Base-by-base conservation (phyloP, 345 rosid species). In the Lagerstroemia speciosa region DNA sequence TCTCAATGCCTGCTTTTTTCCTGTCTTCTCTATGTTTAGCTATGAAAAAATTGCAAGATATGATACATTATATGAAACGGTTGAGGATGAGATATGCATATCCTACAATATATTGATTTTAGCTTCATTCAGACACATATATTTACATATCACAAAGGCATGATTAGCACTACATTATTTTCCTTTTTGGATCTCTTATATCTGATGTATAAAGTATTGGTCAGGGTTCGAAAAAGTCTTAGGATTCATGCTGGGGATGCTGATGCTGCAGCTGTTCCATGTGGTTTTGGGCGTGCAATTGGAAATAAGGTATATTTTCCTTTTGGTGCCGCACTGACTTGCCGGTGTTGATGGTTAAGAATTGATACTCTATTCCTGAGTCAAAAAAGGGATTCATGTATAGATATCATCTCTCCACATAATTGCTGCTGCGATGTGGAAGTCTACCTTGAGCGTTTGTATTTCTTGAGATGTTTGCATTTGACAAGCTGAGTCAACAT, bases 281-380 rank as follows among this genome's bases (percentile, higher is more conserved):
- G 98, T 76, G 99, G 99, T 71, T 91, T 94, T 71, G 99, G 97
- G 72, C 96, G 97, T 70, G 93, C 99, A 72, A 87, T 94, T 81
- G 99, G 99, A 38, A 94, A 94, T 73, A 94, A 94, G 96, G 98
- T 94, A 41, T 65, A 69, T 65, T 41, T 67, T 22, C 64, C 29
- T 52, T 55, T 38, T 20, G 30, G 58, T 32, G 65, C 30, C n/a
- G 8, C 30, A 17, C 17, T 69, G 41, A 46, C 31, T 14, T 58
- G 34, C 20, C 20, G 10, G 29, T 58, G 33, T 30, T 11, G 29
- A 19, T 30, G 20, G 33, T 30, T 26, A 58, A 2, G 33, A 12
- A 58, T 14, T 30, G 3, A 1, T 58, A 27, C 29, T 58, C 16
- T 10, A 19, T 58, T 22, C 5, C 29, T n/a, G 10, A 53, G 29